Evolutionary conservation across 495 filamentous ascomycete species (phyloP), one percentile per base, ranked within the genome.

Genomic region (Penicillium verhagenii): DNA sequence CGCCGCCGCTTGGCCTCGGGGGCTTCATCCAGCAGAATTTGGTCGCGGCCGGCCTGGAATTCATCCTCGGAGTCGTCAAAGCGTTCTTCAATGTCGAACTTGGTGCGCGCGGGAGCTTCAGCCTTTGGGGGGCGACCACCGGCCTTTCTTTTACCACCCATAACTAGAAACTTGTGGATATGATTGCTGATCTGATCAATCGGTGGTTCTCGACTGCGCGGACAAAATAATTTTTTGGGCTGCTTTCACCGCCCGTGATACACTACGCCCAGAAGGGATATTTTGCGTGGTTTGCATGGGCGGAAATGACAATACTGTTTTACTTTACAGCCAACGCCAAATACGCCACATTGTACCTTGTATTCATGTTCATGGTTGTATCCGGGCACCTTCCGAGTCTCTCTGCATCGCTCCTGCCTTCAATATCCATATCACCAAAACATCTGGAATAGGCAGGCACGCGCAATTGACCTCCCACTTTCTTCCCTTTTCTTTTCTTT

Each of bases 21-120:
- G 25, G 77, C 85, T 57, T 93, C 89, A 42, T 94, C 90, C 23
- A 98, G 76, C 61, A 95, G 70, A 49, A 98, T 82, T 60, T 90
- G 85, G 69, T 97, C 93, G 26, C 89, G 82, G 52, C 89, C 83
- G 35, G 89, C 72, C 61, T 89, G 87, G 71, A 96, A 96, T 55
- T 94, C 91, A 72, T 98, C 94, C 63, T 95, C 90, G 1, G 91
- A 93, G 64, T 95, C 86, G 61, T 92, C 91, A 58, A 96, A 86
- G 64, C 93, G 87, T 67, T 89, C 83, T 73, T 87, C 92, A n/a
- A 85, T 81, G 48, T 76, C 61, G 46, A 69, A 79, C 54, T 74
- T 76, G 40, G 75, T 63, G 14, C 58, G 60, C 39, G 61, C 62
- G n/a, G 61, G 59, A 9, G 65, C 58, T 29, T 84, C 69, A 46